Evolutionary conservation across 23 red algal species (phyloP).

Genomic region (Gracilaria domingensis): DNA sequence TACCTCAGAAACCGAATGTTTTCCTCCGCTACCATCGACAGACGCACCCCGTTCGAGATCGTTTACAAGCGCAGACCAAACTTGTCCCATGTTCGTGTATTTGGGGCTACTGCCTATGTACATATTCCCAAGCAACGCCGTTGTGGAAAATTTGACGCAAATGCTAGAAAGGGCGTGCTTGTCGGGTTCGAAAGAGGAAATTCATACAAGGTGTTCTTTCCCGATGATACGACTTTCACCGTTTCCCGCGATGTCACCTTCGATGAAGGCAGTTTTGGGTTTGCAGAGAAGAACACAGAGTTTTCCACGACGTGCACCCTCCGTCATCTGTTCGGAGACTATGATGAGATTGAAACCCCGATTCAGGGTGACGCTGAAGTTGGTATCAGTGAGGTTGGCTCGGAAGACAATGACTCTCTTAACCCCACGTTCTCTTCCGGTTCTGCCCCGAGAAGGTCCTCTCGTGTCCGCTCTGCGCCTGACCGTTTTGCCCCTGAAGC

Average conservation of each 20-base stretch:
- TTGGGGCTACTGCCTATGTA: slow-evolving; percentile 34
- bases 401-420: not conserved
- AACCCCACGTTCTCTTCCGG: not conserved
- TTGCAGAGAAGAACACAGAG: not conserved
- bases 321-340: too few relatives aligned
- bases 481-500: not conserved
- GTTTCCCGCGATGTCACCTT: not conserved
- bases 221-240: not conserved
- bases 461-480: not conserved
- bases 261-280: not conserved
- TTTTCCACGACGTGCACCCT: too few relatives aligned
- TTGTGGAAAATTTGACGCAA: slow-evolving; percentile 22
- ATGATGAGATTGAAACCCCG: too few relatives aligned
- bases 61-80: slow-evolving; percentile 4
- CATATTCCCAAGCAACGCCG: slow-evolving; percentile 27
- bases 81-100: slow-evolving; percentile 17
- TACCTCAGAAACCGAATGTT: not conserved
- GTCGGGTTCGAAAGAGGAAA: slow-evolving; percentile 42
- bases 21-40: not conserved
- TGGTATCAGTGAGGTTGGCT: not conserved
- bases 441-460: not conserved
- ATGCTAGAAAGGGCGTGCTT: slow-evolving; percentile 26
- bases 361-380: not conserved
- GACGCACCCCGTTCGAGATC: slow-evolving; percentile 2
- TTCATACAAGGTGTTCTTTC: slow-evolving; percentile 10